phyloP scores from a whole-genome alignment of 2,329 filamentous ascomycete species.

The Chrysoporthe cubensis region DNA sequence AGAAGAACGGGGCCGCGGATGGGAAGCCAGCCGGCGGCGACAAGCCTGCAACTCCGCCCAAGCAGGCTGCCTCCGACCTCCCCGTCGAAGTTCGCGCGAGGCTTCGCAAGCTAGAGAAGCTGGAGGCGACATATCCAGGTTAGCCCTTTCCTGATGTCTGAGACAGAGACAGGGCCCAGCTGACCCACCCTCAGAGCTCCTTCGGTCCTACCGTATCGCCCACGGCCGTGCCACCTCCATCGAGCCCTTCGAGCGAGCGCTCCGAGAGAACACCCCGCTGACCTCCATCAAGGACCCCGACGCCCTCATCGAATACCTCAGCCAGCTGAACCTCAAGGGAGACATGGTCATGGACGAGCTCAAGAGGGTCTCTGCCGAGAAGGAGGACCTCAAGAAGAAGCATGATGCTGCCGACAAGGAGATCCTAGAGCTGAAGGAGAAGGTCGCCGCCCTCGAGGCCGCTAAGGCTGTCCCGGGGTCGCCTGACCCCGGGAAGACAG shows the following conservation, averaged over 20 bases:
- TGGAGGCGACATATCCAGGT: conserved; percentile 88
- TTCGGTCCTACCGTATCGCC: conserved; percentile 89
- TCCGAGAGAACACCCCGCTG: conserved; percentile 91
- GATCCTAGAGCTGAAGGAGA: conserved; percentile 46
- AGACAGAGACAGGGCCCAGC: conserved; percentile 19
- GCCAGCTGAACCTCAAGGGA: conserved; percentile 80
- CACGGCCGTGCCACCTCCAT: conserved; percentile 85
- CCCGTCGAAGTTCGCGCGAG: conserved; percentile 75
- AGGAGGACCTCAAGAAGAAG: conserved; percentile 79
- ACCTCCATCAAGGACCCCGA: conserved; percentile 85
- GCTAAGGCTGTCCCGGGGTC: conserved; percentile 35
- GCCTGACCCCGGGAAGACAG: conserved; percentile 39
- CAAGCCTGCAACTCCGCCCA: conserved; percentile 24
- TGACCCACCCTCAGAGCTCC: conserved; percentile 63
- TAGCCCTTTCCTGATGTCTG: conserved; percentile 33
- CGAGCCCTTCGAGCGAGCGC: conserved; percentile 87
- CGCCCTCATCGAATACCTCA: conserved; percentile 86
- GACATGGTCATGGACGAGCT: conserved; percentile 95
- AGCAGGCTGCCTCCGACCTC: conserved; percentile 55
- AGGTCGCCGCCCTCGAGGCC: conserved; percentile 55
- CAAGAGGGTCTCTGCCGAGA: conserved; percentile 81
- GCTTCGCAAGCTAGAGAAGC: conserved; percentile 84
- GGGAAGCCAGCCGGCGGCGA: conserved; percentile 14
- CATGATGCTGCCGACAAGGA: conserved; percentile 58
- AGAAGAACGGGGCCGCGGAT: conserved; percentile 30